These are phyloP conservation scores for Talaromyces verruculosus DNA, from an alignment of 2,329 filamentous ascomycete species.

Conservation along the genomic window DNA sequence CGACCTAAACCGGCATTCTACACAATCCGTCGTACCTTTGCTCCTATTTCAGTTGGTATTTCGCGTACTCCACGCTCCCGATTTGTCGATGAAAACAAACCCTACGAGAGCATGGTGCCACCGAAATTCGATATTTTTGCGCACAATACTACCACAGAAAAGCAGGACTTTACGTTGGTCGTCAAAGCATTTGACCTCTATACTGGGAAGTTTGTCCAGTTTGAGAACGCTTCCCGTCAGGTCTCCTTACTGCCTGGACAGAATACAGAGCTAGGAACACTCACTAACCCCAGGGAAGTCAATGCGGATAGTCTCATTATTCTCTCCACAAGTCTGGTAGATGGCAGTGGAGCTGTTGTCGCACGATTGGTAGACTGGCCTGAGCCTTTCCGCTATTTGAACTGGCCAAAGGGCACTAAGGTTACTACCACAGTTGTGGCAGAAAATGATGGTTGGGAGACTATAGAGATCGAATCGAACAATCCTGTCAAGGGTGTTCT, in stretches of 20 bases:
- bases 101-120: not conserved
- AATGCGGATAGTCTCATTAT: slow-evolving; percentile 9
- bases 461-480: not conserved
- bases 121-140: not conserved
- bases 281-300: not conserved
- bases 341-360: not conserved
- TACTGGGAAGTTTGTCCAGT: not conserved
- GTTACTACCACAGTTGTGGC: not conserved
- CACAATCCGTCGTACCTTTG: not conserved
- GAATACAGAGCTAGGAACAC: not conserved
- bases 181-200: not conserved
- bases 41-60: not conserved
- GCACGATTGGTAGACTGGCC: slow-evolving; percentile 9
- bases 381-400: slow-evolving; percentile 12
- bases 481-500: not conserved
- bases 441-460: not conserved
- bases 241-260: not conserved
- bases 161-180: not conserved
- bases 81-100: not conserved
- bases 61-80: not conserved
- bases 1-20: not conserved
- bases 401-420: not conserved
- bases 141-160: not conserved
- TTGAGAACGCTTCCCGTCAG: not conserved
- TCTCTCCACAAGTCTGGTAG: not conserved